Conservation (phyloP, 108 stramenopile species). For the Pelagomonas calceolata region DNA sequence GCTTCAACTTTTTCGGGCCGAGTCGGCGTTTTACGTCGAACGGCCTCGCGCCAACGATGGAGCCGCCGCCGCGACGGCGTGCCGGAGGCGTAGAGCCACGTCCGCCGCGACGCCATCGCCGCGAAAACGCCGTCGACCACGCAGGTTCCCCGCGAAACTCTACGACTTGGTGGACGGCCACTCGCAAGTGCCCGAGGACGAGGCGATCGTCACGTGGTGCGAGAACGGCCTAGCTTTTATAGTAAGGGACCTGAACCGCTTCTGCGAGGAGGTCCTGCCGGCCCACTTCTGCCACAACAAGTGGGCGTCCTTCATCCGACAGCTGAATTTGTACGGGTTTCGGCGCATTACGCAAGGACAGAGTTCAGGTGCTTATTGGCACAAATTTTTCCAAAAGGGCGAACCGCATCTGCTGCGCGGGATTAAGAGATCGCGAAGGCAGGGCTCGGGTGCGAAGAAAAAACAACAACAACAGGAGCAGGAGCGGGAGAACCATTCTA, state of each 20-base stretch:
- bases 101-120: too few species aligned
- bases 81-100: too few species aligned
- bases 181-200: background rate
- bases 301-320: conserved; percentile 36
- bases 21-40: too few species aligned
- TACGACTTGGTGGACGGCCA: background rate
- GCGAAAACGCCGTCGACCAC: too few species aligned
- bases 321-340: conserved; percentile 43
- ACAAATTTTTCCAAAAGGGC: conserved; percentile 31
- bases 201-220: background rate
- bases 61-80: too few species aligned
- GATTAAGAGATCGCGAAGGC: background rate
- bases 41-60: too few species aligned
- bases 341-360: conserved; percentile 33
- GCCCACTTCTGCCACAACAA: conserved; percentile 34
- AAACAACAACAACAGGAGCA: too few species aligned
- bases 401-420: conserved; percentile 18
- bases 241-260: background rate
- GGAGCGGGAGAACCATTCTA: too few species aligned
- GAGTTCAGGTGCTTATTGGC: conserved; percentile 35
- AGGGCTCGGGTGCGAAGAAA: too few species aligned
- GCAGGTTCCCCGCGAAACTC: background rate
- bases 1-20: too few species aligned
- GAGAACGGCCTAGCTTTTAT: background rate
- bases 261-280: conserved; percentile 27